Base-by-base conservation (phyloP, 495 filamentous ascomycete genomes). In the Staphylotrichum tortipilum region DNA sequence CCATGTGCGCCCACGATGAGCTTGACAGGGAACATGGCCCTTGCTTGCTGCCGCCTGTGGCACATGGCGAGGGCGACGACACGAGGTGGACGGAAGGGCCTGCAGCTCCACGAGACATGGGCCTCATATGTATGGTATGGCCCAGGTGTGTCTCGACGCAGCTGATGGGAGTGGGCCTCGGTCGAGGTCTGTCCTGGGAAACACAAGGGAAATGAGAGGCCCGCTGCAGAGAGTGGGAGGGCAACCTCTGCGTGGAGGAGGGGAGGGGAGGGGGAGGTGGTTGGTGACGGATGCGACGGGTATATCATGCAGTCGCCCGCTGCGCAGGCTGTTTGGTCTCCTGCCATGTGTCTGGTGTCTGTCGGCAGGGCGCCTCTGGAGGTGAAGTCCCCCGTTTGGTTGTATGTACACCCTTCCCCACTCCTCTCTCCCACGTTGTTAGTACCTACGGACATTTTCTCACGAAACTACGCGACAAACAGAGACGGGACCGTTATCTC, bases 201-300 rank as follows among this genome's bases (percentile, higher is more conserved):
- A 50, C 52, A 55, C 47, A 33, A 46, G 36, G 47, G 47, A 55
- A 47, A 55, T 55, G 52, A 50, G 40, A 40, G 29, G 41, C 52
- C n/a, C 40, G 45, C 45, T 49, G 52, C 40, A 15, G 35, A n/a
- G n/a, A n/a, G n/a, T n/a, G n/a, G n/a, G n/a, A n/a, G n/a, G n/a
- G n/a, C n/a, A n/a, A n/a, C n/a, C n/a, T n/a, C n/a, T n/a, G n/a
- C n/a, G n/a, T n/a, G n/a, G n/a, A n/a, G n/a, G n/a, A n/a, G n/a
- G n/a, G n/a, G n/a, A n/a, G n/a, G n/a, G n/a, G n/a, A n/a, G n/a
- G n/a, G n/a, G n/a, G n/a, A n/a, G n/a, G 7, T 15, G 11, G 18
- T 29, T 12, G 29, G 22, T 2, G 38, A 44, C 36, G 17, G 33
- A 15, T 44, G 44, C 49, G 36, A 34, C 44, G 44, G 30, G 10